Evolutionary conservation across 208 protist genomes (phyloP), one percentile per base, ranked within the genome.

Genomic region (Trypanosoma melophagium): DNA sequence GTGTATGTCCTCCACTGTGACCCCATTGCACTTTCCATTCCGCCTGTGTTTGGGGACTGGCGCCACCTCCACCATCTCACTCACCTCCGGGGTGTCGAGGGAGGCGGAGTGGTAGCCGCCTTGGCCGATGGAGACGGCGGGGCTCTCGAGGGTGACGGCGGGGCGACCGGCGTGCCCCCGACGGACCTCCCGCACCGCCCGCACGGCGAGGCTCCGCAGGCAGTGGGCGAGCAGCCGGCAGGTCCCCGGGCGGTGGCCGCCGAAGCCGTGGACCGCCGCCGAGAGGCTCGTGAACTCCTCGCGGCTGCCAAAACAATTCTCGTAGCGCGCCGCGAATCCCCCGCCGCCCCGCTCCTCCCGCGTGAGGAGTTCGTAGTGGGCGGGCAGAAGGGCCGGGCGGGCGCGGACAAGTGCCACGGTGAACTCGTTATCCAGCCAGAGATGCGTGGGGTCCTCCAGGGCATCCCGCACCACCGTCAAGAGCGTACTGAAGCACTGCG

Each of bases 361-460:
- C 16, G 87, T 65, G 9, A 94, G 79, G 31, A 76, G 61, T 31
- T 76, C 64, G 62, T 91, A 81, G 14, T 90, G 87, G 0, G 13
- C 31, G 0, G 82, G 75, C 45, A 82, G 89, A 8, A 86, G 10
- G n/a, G 75, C 63, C 1, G 76, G 66, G 40, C 91, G 80, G 1
- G 69, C 75, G 8, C 84, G 84, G 7, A 94, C 79, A n/a, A 77
- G 71, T 14, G 84, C 84, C 13, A 94, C 87, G 60, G 89, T 89
- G 60, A 94, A 94, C 67, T 91, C 84, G 67, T 94, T 94, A 57
- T 94, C 80, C 76, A 94, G 77, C 85, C 87, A 94, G 24, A 81
- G 60, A 21, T 76, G 65, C 31, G 77, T 68, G 55, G 81, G 76
- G 19, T 75, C 70, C 3, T 76, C 71, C 0, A 94, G 71, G 10